Base-by-base conservation (phyloP, 192 early-diverging fungal species). In the Coemansia aciculifera region DNA sequence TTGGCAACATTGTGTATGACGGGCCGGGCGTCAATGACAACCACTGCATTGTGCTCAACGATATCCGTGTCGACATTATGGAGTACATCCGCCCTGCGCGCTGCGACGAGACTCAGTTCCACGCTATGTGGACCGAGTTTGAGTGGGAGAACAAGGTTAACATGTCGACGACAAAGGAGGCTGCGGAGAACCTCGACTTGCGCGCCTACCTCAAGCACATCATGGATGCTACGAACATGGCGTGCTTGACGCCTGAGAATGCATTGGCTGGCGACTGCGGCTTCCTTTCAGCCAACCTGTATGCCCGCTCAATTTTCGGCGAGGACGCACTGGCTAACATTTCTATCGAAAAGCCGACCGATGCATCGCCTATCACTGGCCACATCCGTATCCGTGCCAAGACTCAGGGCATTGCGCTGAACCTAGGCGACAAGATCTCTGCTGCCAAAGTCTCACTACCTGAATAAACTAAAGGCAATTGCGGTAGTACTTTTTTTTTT, bases 131-230 rank as follows among this genome's bases (percentile, higher is more conserved):
- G 97, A 93, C 89, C 54, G 97, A 99, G 83, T 99, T 99, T 85
- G 97, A 99, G 78, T 99, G 97, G 97, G 97, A 99, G 79, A 99
- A 99, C 86, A 98, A 98, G 87, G 95, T 99, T 66, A 94, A 94
- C 62, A 96, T 97, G 68, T 93, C 94, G 68, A 98, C 97, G 6
- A 95, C 91, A 54, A 91, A 94, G 67, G 90, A 88, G 42, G 74
- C 79, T 0, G 63, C 79, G n/a, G 79, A 70, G 59, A 68, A 64
- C 29, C 92, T 91, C 52, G 92, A 98, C 73, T 81, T 99, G 43
- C 87, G 91, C 73, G 84, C 84, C 39, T 99, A 97, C 73, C 83
- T 99, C 12, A 78, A 91, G 39, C 96, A 98, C 72, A 94, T 99
- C 52, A 93, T 98, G 88, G 90, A 91, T 75, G 90, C 91, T 1